phyloP scores from a whole-genome alignment of 2,329 filamentous ascomycete species.

The Plenodomus tracheiphilus region DNA sequence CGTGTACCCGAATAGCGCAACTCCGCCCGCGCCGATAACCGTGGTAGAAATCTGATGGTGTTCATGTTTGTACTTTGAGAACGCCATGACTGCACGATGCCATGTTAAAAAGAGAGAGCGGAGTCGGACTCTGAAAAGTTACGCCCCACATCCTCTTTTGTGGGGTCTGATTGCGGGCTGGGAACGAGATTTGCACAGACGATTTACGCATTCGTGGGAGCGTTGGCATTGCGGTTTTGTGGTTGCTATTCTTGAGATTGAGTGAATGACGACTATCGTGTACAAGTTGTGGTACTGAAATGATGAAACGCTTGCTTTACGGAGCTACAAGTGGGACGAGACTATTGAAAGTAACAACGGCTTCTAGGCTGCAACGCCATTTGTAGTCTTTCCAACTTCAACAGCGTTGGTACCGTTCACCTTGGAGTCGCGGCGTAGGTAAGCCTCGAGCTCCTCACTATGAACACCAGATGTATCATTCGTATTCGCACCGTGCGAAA shows the following conservation, averaged over 20 bases:
- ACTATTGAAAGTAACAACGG: background rate
- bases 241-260: background rate
- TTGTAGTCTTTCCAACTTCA: conserved; percentile 2
- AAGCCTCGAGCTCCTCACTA: conserved; percentile 29
- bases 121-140: conserved; percentile 4
- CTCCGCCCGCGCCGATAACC: conserved; percentile 3
- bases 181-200: conserved; percentile 15
- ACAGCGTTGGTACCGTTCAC: conserved; percentile 14
- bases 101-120: conserved; percentile 17
- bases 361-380: background rate
- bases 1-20: conserved; percentile 1
- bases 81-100: conserved; percentile 4
- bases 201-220: background rate
- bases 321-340: background rate
- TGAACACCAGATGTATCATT: conserved; percentile 35
- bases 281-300: background rate
- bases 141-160: conserved; percentile 35
- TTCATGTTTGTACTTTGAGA: conserved; percentile 17
- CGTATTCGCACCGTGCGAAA: conserved; percentile 36
- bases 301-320: background rate
- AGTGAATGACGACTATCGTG: background rate
- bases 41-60: conserved; percentile 8
- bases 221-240: background rate
- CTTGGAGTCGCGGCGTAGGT: conserved; percentile 16
- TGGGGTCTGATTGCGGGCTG: conserved; percentile 22